Evolutionary conservation across 768 basidiomycete species (phyloP).

Genomic region (Pulveroboletus ravenelii): DNA sequence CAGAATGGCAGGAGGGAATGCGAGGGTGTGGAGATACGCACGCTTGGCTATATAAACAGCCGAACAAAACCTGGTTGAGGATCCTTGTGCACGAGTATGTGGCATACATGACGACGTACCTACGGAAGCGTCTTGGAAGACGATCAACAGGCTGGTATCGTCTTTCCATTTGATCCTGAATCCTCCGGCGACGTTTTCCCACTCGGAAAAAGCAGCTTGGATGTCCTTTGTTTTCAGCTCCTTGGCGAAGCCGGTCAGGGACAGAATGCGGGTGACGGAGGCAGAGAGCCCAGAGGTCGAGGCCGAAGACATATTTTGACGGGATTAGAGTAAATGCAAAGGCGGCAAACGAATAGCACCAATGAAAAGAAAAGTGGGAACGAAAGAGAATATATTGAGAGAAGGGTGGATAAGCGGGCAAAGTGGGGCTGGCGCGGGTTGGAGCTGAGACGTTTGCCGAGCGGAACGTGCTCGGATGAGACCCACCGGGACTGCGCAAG

Average conservation of each 20-base stretch:
- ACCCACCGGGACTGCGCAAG: slow-evolving; percentile 7
- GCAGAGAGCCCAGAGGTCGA: slow-evolving; percentile 83
- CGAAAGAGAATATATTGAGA: slow-evolving; percentile 16
- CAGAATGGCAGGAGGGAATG: slow-evolving; percentile 71
- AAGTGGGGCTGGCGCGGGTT: slow-evolving; percentile 11
- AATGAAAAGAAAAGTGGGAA: background rate
- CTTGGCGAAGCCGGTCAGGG: slow-evolving; percentile 86
- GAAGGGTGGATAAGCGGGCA: slow-evolving; percentile 13
- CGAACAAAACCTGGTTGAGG: background rate
- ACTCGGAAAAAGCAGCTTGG: slow-evolving; percentile 84
- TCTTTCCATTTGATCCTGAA: slow-evolving; percentile 99
- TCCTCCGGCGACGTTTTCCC: slow-evolving; percentile 80
- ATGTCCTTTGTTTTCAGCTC: slow-evolving; percentile 98
- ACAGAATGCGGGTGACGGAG: slow-evolving; percentile 93
- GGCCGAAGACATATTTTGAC: slow-evolving; percentile 49
- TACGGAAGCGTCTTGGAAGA: slow-evolving; percentile 84
- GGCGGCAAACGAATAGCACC: background rate
- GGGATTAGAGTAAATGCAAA: slow-evolving; percentile 5
- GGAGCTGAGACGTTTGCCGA: slow-evolving; percentile 24
- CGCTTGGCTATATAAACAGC: slow-evolving; percentile 21
- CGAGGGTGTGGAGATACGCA: slow-evolving; percentile 80
- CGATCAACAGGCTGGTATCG: slow-evolving; percentile 91
- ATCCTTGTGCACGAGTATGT: background rate
- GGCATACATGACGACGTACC: slow-evolving; percentile 57
- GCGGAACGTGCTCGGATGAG: slow-evolving; percentile 21